Evolutionary conservation across 106 monocot species (phyloP), one percentile per base, ranked within the genome.

Genomic region (Dioscorea dumetorum): DNA sequence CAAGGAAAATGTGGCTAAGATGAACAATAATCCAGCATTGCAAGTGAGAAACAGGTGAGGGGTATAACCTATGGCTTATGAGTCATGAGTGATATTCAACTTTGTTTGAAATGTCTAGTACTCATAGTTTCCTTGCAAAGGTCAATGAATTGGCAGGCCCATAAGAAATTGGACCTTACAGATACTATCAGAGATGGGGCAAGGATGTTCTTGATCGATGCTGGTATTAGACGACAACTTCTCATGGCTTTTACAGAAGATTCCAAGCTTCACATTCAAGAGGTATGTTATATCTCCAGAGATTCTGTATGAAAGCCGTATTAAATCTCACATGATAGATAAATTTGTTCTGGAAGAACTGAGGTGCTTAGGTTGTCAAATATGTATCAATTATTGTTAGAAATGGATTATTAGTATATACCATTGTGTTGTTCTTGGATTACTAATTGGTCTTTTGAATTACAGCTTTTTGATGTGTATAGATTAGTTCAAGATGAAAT

Each of bases 171-270:
- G 61, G 90, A 99, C 60, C 92, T 99, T 60, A 99, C 92, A 8
- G 90, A 87, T 23, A 99, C 97, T 52, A 99, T 99, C 61, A 93
- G 90, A 66, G 97, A 99, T 85, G 97, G 97, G 61, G 97, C 93
- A n/a, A 82, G 78, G 35, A 77, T 77, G 80, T 81, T 99, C 72
- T 66, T 99, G 15, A 78, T 99, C 19, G 97, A 99, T 83, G 82
- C 92, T 41, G 90, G 90, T 50, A 99, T 99, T 48, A 66, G 97
- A 17, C 63, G 83, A 41, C 90, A 93, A 63, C 92, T 99, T 67
- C 80, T 99, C 32, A 80, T 90, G 89, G 97, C 97, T 70, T 71
- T 99, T 61, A 99, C 97, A 11, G 97, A 99, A 76, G 93, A 87
- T 60, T 99, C 97, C 14, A 90, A 84, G 81, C 82, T 99, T 74